Evolutionary conservation across 169 alveolate genomes (phyloP).

Genomic region (Blepharisma undulans): DNA sequence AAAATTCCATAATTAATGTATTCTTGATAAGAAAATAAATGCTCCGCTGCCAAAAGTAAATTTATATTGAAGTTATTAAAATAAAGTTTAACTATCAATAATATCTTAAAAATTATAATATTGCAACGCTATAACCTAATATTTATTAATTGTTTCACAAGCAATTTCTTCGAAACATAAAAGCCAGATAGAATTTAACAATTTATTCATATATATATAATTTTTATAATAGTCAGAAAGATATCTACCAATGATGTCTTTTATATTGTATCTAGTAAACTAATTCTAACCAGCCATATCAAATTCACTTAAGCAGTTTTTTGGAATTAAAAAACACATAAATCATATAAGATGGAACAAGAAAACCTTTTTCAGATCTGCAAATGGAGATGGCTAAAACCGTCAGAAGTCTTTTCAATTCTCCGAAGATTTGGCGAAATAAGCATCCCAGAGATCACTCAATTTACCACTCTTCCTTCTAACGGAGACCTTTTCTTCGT

Average conservation of each 20-base stretch:
- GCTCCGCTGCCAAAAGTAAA: neutral
- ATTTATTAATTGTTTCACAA: too few species aligned
- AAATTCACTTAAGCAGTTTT: neutral
- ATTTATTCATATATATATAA: too few species aligned
- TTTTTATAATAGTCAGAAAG: too few species aligned
- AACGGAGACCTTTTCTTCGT: conserved; percentile 21
- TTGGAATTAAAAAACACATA: neutral
- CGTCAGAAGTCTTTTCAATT: conserved; percentile 15
- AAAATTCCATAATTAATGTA: neutral
- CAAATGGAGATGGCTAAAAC: conserved; percentile 32
- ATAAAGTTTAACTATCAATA: too few species aligned
- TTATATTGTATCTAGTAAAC: too few species aligned
- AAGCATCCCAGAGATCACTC: neutral
- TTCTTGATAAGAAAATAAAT: neutral
- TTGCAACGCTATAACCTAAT: too few species aligned
- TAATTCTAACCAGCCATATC: neutral
- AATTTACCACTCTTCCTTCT: neutral
- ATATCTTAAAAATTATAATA: too few species aligned
- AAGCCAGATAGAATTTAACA: too few species aligned
- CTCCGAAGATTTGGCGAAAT: neutral
- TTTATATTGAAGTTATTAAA: too few species aligned
- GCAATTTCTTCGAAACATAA: too few species aligned
- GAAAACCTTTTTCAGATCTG: neutral
- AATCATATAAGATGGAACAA: neutral
- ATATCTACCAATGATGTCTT: too few species aligned